Base-by-base conservation (phyloP, 176 grass and related monocot genomes). In the Cenchrus purpureus region DNA sequence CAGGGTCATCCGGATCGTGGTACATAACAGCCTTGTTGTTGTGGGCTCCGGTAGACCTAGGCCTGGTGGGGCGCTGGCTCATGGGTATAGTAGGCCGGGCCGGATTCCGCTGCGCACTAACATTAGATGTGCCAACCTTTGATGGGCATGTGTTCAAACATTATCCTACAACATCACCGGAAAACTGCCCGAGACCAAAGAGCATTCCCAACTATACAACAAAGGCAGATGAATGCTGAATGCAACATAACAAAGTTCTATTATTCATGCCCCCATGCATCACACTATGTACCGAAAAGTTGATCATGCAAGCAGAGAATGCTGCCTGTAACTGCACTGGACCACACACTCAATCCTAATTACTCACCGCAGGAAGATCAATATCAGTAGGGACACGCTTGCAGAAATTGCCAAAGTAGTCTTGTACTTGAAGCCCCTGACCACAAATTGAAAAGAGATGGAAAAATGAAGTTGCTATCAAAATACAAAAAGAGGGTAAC, bases 381-480 rank as follows among this genome's bases (percentile, higher is more conserved):
- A 97, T 94, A 82, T 97, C 95, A 78, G 95, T 92, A 84, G 95
- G 92, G 86, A 97, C 92, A 65, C 95, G 90, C 81, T 94, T 97
- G 90, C 86, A 94, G 78, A 97, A 92, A 80, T 92, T 94, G 61
- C 95, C 88, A 64, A 85, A 89, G 73, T 97, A 92, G 50, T 94
- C 92, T 61, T 94, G 95, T 89, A 97, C 88, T 91, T 94, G 90
- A 25, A 94, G 84, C 4, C 92, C 95, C 95, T 97, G 15, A 62
- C 69, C 22, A 74, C 17, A 86, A 73, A 40, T 34, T 61, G 42
- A 37, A 73, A 81, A 44, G 28, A 80, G 67, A 82, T 40, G 37
- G 55, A 83, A 48, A 69, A 46, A 49, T 77, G 61, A 87, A 79
- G 65, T 77, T 72, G 34, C 19, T 61, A 87, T 71, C 43, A 57